phyloP scores from a whole-genome alignment of 768 basidiomycete genomes.

The Suillus subalutaceus region DNA sequence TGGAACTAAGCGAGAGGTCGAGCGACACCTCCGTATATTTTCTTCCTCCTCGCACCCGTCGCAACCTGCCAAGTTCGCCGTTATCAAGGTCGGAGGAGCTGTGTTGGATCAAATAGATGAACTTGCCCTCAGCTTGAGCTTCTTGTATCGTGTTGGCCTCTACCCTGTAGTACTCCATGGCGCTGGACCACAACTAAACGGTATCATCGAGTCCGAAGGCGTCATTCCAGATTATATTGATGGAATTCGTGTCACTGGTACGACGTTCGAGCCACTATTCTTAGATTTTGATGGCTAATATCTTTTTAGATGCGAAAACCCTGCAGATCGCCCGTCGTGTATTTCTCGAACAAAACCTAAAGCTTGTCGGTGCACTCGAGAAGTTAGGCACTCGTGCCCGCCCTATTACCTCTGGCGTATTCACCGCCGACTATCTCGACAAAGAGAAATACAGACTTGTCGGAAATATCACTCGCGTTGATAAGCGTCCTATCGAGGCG shows the following conservation, averaged over 20 bases:
- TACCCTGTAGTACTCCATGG: constrained; percentile 98
- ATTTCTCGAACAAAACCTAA: constrained; percentile 96
- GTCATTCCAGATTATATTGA: constrained; percentile 97
- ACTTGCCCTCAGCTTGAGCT: constrained; percentile 92
- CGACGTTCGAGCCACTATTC: constrained; percentile 24
- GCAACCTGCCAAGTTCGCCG: constrained; percentile 93
- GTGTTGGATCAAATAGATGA: constrained; percentile 92
- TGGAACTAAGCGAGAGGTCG: constrained; percentile 96
- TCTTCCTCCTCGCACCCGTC: constrained; percentile 89
- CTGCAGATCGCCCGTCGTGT: constrained; percentile 93
- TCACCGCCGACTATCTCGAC: constrained; percentile 96
- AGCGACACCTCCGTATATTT: constrained; percentile 97
- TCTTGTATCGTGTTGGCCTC: constrained; percentile 95
- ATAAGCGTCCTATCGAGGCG: constrained; percentile 96
- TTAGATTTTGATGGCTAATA: constrained; percentile 6
- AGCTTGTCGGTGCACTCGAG: constrained; percentile 91
- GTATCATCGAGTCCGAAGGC: constrained; percentile 90
- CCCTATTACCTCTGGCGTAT: constrained; percentile 97
- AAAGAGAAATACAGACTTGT: constrained; percentile 94
- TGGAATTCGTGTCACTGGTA: constrained; percentile 95
- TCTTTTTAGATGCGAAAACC: constrained; percentile 79
- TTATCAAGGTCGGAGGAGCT: constrained; percentile 97
- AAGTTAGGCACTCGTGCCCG: constrained; percentile 94
- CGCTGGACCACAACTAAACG: constrained; percentile 93
- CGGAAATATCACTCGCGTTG: constrained; percentile 91